Evolutionary conservation across 805 yeast species (phyloP).

Genomic region (Pichia californica): DNA sequence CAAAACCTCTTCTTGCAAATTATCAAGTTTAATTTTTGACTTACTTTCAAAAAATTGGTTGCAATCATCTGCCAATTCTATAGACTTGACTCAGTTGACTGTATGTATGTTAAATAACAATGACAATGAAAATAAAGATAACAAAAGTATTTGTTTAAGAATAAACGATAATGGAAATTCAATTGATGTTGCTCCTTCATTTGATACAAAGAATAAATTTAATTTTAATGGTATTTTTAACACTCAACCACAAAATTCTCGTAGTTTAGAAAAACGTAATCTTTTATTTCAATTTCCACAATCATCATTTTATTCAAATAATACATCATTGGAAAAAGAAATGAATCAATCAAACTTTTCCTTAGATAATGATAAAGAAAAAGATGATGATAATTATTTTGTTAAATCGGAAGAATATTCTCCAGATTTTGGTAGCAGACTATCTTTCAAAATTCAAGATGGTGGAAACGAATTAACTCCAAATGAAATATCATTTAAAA

Average conservation of each 20-base stretch:
- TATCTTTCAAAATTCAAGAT: constrained; percentile 22
- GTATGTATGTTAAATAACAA: constrained; percentile 35
- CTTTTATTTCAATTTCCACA: too few species aligned
- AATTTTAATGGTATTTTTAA: constrained; percentile 13
- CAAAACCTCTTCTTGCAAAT: constrained; percentile 8
- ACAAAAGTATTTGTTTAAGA: constrained; percentile 33
- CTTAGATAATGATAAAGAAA: too few species aligned
- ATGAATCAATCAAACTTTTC: too few species aligned
- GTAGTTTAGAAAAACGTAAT: neutral
- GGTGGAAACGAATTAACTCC: constrained; percentile 17
- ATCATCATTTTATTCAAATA: too few species aligned
- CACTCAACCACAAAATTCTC: too few species aligned
- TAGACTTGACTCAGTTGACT: constrained; percentile 33
- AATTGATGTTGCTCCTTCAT: constrained; percentile 27
- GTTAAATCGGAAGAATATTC: too few species aligned
- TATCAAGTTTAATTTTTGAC: constrained; percentile 32
- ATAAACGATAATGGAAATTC: constrained; percentile 29
- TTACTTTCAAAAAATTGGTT: constrained; percentile 37
- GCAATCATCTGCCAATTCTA: constrained; percentile 24
- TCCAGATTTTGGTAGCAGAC: too few species aligned
- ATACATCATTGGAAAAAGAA: neutral
- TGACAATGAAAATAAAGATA: constrained; percentile 11
- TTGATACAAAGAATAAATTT: constrained; percentile 3
- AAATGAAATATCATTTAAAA: constrained; percentile 17
- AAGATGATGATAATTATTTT: too few species aligned